Evolutionary conservation across 768 basidiomycete species (phyloP).

Genomic region (Pleurotus salmoneostramineus): DNA sequence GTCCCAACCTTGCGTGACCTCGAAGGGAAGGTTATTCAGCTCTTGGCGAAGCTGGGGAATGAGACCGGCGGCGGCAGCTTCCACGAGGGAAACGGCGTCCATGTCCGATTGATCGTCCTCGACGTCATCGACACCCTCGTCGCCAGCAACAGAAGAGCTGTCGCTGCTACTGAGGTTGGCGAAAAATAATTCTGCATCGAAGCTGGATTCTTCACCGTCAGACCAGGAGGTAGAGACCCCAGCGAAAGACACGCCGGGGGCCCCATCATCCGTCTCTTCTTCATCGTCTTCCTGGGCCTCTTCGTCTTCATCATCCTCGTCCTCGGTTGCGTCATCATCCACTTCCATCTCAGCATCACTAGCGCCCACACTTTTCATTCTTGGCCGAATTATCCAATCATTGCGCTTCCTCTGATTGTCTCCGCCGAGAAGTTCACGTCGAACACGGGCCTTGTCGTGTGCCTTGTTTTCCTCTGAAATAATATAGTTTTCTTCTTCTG

Average conservation of each 20-base stretch:
- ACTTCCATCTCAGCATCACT: constrained; percentile 65
- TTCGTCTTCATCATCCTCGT: constrained; percentile 37
- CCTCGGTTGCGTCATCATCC: constrained; percentile 54
- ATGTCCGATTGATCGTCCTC: constrained; percentile 45
- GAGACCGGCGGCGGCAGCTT: constrained; percentile 23
- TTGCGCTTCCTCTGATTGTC: constrained; percentile 34
- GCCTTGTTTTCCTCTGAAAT: constrained; percentile 35
- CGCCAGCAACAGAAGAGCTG: constrained; percentile 19
- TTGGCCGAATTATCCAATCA: constrained; percentile 67
- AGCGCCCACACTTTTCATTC: constrained; percentile 64
- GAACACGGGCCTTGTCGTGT: constrained; percentile 48
- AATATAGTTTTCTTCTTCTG: constrained; percentile 62
- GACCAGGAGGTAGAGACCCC: constrained; percentile 78
- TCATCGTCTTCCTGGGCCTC: constrained; percentile 26
- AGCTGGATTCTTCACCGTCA: constrained; percentile 72
- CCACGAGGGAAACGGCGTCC: constrained; percentile 25
- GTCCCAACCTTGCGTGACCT: constrained; percentile 71
- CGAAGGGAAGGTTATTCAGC: constrained; percentile 47
- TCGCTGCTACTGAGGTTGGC: constrained; percentile 56
- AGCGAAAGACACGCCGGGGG: constrained; percentile 38
- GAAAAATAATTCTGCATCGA: constrained; percentile 84
- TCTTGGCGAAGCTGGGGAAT: constrained; percentile 23
- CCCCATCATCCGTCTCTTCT: constrained; percentile 42
- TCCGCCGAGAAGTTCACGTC: constrained; percentile 57
- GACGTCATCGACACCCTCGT: constrained; percentile 28